Conservation (phyloP, 768 basidiomycete species). For the Favolaschia claudopus region DNA sequence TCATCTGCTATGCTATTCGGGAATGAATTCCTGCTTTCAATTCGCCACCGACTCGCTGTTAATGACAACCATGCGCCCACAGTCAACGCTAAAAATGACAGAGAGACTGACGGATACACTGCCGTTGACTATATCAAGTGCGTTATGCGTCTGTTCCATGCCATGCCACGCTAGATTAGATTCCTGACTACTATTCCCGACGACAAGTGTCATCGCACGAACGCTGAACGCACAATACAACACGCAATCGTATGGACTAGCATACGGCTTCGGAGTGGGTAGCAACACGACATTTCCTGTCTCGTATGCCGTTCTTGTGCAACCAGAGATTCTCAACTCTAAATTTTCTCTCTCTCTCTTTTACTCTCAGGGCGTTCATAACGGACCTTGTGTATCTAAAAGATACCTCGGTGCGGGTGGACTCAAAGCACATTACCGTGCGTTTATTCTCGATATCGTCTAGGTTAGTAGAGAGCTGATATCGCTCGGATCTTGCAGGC, state of each 20-base stretch:
- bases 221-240: conserved; percentile 74
- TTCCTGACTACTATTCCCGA: conserved; percentile 14
- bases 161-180: neutral
- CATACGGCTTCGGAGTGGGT: conserved; percentile 50
- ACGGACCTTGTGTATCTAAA: conserved; percentile 86
- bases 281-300: conserved; percentile 68
- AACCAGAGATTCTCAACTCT: neutral
- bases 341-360: neutral
- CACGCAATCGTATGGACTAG: conserved; percentile 60
- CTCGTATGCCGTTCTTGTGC: conserved; percentile 41
- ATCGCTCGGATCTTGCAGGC: conserved; percentile 42
- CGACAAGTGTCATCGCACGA: conserved; percentile 73
- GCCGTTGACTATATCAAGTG: conserved; percentile 87
- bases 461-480: too few species aligned
- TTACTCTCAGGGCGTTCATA: conserved; percentile 61
- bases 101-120: conserved; percentile 87
- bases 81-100: conserved; percentile 91
- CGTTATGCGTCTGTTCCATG: conserved; percentile 26
- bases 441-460: conserved; percentile 33
- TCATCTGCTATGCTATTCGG: too few species aligned
- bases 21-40: too few species aligned
- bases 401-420: conserved; percentile 67
- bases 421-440: conserved; percentile 68
- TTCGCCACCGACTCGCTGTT: neutral
- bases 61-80: neutral